Conservation (phyloP, 1,284 basidiomycete genomes). For the Coriolopsis trogii region DNA sequence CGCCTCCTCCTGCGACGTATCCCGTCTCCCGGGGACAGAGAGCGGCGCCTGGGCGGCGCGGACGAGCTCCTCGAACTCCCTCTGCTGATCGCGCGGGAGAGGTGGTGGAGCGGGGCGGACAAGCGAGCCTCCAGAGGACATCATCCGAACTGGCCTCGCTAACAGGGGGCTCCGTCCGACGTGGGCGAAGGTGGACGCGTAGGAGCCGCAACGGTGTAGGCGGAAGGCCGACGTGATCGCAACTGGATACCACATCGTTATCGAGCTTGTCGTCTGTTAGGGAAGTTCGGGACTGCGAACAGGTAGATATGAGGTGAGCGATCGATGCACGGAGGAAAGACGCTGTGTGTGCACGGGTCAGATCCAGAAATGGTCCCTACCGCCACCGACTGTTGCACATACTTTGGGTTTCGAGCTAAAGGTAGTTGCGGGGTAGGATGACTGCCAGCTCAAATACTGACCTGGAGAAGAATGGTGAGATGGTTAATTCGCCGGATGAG, state of each 20-base stretch:
- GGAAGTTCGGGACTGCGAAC: no score
- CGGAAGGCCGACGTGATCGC: conserved; percentile 1
- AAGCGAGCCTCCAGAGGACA: conserved; percentile 40
- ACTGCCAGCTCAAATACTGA: no score
- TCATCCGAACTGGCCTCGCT: conserved; percentile 14
- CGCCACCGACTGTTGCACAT: no score
- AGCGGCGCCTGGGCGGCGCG: conserved; percentile 57
- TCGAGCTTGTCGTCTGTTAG: no score
- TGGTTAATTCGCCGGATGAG: no score
- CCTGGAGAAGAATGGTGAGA: no score
- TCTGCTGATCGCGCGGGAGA: conserved; percentile 70
- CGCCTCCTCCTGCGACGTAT: conserved; percentile 36
- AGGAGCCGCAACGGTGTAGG: neutral
- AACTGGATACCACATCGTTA: conserved; percentile 6
- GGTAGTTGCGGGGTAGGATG: no score
- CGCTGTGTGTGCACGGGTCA: no score
- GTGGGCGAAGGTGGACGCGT: neutral
- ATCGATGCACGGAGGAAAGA: no score
- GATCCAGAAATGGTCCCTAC: no score
- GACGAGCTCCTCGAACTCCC: conserved; percentile 76
- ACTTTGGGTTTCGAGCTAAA: no score
- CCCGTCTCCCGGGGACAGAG: conserved; percentile 22
- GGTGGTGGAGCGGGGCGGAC: conserved; percentile 68
- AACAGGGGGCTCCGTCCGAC: neutral
- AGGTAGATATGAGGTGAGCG: no score